Evolutionary conservation across 345 rosid genomes (phyloP), one percentile per base, ranked within the genome.

Genomic region (Limnanthes douglasii): DNA sequence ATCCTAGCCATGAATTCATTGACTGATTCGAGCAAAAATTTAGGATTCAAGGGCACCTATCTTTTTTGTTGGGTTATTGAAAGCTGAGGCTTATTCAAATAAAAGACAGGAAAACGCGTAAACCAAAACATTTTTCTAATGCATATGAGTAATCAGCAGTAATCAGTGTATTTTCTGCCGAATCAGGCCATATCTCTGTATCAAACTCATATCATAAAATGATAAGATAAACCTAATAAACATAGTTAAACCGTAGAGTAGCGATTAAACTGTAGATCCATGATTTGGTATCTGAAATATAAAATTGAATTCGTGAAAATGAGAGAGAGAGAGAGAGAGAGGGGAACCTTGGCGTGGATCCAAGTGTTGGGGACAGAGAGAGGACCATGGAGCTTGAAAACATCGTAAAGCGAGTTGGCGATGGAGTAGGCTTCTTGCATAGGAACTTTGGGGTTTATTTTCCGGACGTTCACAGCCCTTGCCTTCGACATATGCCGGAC

Each of bases 381-480:
- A 59, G 96, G 95, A 1, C 95, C 95, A 5, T 50, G 64, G 27
- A 53, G 46, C 64, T 71, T 75, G 42, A 90, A 56, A 56, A 84
- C 46, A 5, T 41, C 56, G 56, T 90, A 78, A 20, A 90, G 73
- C 37, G 69, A 66, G 5, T 61, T 62, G 15, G 98, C 67, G 15
- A 90, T 80, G 43, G 72, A 49, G 37, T 60, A 59, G 36, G 98
- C 98, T 46, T 90, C 86, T 18, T 70, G 84, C n/a, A 71, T 65
- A 11, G 95, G 79, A 30, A 84, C 86, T 32, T 77, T 84, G 8
- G 98, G 98, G 66, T 77, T 90, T 60, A 84, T 80, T 65, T 80
- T 90, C 56, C 92, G 51, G 11, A 84, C 84, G 46, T 84, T 74
- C 38, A 79, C 94, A 11, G 94, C 72, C 18, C 85, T 50, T 57